These are phyloP conservation scores for Diaporthe sp. DNA, from an alignment of 2,329 filamentous ascomycete genomes.

Conservation along the genomic window DNA sequence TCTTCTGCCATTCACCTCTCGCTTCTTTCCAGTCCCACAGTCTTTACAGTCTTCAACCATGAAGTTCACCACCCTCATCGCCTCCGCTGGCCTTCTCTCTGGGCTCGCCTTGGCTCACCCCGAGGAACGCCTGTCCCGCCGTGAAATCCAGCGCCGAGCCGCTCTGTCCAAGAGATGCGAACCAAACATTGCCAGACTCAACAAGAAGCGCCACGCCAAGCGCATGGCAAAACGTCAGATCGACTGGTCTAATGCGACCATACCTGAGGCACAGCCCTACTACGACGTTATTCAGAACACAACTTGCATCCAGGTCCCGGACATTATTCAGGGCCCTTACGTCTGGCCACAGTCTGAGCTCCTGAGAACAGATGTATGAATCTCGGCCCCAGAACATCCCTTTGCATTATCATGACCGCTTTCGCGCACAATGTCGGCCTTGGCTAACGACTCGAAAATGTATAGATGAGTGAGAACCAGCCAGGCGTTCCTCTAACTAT, in stretches of 20 bases:
- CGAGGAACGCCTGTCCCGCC: slow-evolving; percentile 6
- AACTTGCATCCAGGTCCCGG: slow-evolving; percentile 33
- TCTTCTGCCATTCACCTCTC: not conserved
- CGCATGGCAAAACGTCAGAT: slow-evolving; percentile 22
- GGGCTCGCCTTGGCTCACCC: slow-evolving; percentile 13
- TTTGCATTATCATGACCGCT: too few relatives aligned
- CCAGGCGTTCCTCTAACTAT: slow-evolving; percentile 28
- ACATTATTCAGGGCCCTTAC: slow-evolving; percentile 30
- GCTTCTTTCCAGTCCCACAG: not conserved
- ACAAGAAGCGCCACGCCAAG: slow-evolving; percentile 33
- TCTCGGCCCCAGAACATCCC: too few relatives aligned
- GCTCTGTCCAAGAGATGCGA: slow-evolving; percentile 31
- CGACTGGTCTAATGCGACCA: slow-evolving; percentile 4
- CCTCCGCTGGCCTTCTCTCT: slow-evolving; percentile 27
- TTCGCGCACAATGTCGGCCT: too few relatives aligned
- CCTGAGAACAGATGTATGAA: slow-evolving; percentile 38
- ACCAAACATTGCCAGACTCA: slow-evolving; percentile 4
- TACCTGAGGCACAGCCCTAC: slow-evolving; percentile 24
- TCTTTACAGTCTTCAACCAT: not conserved
- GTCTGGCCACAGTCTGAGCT: slow-evolving; percentile 33
- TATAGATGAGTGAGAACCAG: slow-evolving; percentile 30
- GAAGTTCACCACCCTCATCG: slow-evolving; percentile 7
- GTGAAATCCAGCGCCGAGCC: slow-evolving; percentile 19
- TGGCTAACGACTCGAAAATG: not conserved
- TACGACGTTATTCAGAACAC: slow-evolving; percentile 33